These are phyloP conservation scores for Lolium rigidum DNA, from an alignment of 176 grass and related monocot species.

Conservation along the genomic window DNA sequence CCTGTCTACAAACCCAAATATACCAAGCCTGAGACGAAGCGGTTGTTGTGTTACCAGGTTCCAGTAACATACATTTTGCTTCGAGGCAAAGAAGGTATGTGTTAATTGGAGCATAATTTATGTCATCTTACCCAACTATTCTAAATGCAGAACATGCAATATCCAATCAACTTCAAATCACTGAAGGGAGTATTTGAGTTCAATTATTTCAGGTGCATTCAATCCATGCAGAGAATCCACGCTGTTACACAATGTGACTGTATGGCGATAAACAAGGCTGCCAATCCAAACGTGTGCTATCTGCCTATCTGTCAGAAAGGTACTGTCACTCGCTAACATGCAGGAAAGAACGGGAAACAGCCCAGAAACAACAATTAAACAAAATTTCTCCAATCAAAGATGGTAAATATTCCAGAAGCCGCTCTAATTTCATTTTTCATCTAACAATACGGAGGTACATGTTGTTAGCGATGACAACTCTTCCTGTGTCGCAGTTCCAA, in stretches of 20 bases:
- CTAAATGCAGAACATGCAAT: conserved; percentile 8
- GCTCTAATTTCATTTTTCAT: conserved; percentile 59
- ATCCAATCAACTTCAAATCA: not conserved
- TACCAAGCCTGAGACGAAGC: not conserved
- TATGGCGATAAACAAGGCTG: not conserved
- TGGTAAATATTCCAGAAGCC: not conserved
- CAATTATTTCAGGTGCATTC: not conserved
- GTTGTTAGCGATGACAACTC: conserved; percentile 63
- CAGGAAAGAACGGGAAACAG: not conserved
- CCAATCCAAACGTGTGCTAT: conserved; percentile 20
- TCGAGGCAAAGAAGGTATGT: not conserved
- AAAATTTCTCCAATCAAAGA: conserved; percentile 24
- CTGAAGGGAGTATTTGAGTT: not conserved
- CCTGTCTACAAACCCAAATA: not conserved
- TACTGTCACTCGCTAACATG: not conserved
- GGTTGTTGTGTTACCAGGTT: not conserved
- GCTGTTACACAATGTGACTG: conserved; percentile 13
- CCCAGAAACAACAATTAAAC: not conserved
- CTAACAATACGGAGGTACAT: conserved; percentile 69
- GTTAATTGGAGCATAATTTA: not conserved
- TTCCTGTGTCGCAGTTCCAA: conserved; percentile 76
- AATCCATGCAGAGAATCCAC: not conserved
- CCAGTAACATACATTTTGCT: not conserved
- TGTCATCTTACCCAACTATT: not conserved
- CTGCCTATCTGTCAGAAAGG: not conserved